These are phyloP conservation scores for Plasmodium vinckei DNA, from an alignment of 169 alveolate genomes.

Conservation along the genomic window DNA sequence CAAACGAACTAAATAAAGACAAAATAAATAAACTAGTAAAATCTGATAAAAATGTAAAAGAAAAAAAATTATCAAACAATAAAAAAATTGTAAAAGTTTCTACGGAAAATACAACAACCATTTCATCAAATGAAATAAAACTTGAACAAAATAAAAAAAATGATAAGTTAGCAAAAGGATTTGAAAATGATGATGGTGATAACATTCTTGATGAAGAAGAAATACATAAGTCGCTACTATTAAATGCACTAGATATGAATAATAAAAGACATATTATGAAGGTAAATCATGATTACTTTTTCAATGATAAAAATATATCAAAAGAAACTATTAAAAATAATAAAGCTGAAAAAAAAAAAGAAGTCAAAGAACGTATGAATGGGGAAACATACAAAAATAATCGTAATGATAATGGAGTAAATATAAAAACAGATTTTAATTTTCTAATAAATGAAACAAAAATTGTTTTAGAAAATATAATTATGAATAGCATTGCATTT, in stretches of 20 bases:
- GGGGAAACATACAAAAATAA: neutral
- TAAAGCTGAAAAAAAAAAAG: neutral
- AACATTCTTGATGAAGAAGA: neutral
- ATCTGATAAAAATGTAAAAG: neutral
- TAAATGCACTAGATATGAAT: neutral
- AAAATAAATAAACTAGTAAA: too few relatives aligned
- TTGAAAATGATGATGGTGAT: too few relatives aligned
- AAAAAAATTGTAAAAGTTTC: neutral
- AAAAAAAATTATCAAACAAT: neutral
- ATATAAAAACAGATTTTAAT: constrained; percentile 17
- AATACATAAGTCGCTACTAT: neutral
- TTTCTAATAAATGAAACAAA: constrained; percentile 19
- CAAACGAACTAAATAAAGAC: neutral
- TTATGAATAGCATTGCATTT: constrained; percentile 28
- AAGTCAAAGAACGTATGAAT: neutral
- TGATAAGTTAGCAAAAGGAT: neutral
- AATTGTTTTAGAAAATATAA: constrained; percentile 39
- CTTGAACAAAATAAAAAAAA: neutral
- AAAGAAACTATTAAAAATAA: neutral
- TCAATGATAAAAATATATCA: neutral
- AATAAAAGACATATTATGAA: constrained; percentile 2
- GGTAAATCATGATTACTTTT: constrained; percentile 17
- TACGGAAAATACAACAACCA: neutral
- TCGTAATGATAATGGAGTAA: neutral
- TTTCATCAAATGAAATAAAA: neutral